Conservation (phyloP, 2,329 filamentous ascomycete genomes). For the Lomentospora prolificans region DNA sequence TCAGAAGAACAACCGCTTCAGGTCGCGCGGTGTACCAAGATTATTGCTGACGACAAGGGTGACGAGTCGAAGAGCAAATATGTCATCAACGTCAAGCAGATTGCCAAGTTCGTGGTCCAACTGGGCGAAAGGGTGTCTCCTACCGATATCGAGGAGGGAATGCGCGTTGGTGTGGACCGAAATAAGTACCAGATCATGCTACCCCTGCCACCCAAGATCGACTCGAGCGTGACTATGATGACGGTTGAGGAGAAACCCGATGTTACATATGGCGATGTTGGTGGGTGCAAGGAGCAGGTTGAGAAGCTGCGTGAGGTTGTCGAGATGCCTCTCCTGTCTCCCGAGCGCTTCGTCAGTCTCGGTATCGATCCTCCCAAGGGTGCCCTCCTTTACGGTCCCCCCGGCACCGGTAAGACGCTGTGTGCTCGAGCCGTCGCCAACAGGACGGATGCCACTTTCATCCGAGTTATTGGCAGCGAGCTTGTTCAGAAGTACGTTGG, state of each 20-base stretch:
- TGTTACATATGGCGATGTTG: constrained; percentile 96
- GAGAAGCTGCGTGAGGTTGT: constrained; percentile 98
- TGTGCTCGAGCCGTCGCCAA: constrained; percentile 97
- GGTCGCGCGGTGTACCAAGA: constrained; percentile 97
- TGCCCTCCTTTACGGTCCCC: constrained; percentile 89
- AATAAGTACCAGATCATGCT: constrained; percentile 99
- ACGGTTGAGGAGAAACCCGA: constrained; percentile 99
- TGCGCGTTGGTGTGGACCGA: constrained; percentile 95
- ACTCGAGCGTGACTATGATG: constrained; percentile 99
- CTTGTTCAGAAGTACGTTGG: constrained; percentile 98
- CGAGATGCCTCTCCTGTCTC: constrained; percentile 93
- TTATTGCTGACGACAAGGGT: constrained; percentile 88
- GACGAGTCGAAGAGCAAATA: constrained; percentile 98
- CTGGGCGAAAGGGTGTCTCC: constrained; percentile 93
- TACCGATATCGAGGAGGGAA: constrained; percentile 98
- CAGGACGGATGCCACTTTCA: constrained; percentile 96
- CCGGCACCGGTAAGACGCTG: constrained; percentile 97
- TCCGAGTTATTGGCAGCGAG: constrained; percentile 95
- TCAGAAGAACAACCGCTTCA: constrained; percentile 95
- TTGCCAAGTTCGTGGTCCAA: constrained; percentile 98
- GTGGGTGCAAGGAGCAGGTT: constrained; percentile 98
- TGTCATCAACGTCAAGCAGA: constrained; percentile 99
- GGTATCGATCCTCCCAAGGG: constrained; percentile 98
- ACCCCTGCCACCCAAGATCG: constrained; percentile 93
- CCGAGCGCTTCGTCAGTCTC: constrained; percentile 95